Evolutionary conservation across 148 eudicot genomes (phyloP), one percentile per base, ranked within the genome.

Genomic region (Oxyria digyna): DNA sequence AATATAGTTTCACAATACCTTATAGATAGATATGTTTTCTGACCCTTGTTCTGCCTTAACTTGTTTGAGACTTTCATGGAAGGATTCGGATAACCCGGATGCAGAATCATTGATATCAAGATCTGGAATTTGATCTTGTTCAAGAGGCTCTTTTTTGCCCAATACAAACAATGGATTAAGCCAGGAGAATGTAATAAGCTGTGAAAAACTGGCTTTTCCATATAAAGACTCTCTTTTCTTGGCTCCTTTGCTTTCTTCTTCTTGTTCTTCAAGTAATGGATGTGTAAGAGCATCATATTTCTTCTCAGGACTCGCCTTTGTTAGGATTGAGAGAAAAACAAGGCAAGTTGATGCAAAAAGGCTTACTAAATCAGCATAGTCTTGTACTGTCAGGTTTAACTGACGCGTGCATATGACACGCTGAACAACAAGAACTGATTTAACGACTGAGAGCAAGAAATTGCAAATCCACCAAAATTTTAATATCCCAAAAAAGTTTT

Each of bases 111-210:
- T 73, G 63, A 69, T 40, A 68, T 85, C 89, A 35, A 95, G 83
- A 67, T 95, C 91, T 0, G 99, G 99, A 71, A 95, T 84, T 31
- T 95, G 96, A 69, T 88, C 88, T 68, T 81, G 84, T 68, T 91
- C 96, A 3, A 95, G 89, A 11, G 99, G 89, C 67, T 87, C 84
- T 71, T 78, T 84, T 1, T 75, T 75, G 35, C 99, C 99, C 26
- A 75, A 59, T n/a, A 87, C 91, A 73, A 95, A 95, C 76, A 95
- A 73, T 4, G 96, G 89, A 68, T 88, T 95, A 20, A 95, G 85
- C 99, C 99, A 95, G 18, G 99, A 88, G 70, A 88, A 91, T 26
- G 97, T 91, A 57, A 95, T 74, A 18, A 85, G 87, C 67, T 88
- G 91, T 38, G 85, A n/a, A 57, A 91, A 67, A 42, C 81, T 85